phyloP scores from a whole-genome alignment of 305 asterid species.

The Plantago rigida region DNA sequence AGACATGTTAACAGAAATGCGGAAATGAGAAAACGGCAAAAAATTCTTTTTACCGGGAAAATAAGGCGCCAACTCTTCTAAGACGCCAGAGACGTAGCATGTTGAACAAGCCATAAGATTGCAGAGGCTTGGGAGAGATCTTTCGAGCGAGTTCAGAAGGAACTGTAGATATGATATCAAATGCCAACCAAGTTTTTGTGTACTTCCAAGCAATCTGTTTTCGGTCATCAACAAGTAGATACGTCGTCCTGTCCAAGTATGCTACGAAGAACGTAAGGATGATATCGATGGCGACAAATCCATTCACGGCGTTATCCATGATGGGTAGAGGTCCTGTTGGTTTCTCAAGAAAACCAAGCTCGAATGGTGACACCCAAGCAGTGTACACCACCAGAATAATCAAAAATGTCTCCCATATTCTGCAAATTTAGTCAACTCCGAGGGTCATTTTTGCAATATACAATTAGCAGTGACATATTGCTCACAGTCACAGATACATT shows the following conservation, averaged over 20 bases:
- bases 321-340: conserved; percentile 41
- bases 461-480: neutral
- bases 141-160: conserved; percentile 74
- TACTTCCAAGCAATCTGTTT: conserved; percentile 58
- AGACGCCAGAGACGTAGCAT: conserved; percentile 98
- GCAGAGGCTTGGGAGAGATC: conserved; percentile 47
- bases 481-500: neutral
- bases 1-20: conserved; percentile 1
- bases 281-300: conserved; percentile 65
- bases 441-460: neutral
- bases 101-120: conserved; percentile 60
- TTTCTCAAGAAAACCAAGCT: conserved; percentile 55
- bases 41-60: conserved; percentile 46
- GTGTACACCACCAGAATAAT: conserved; percentile 64
- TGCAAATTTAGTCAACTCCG: conserved; percentile 27
- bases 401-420: conserved; percentile 68
- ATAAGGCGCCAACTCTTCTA: conserved; percentile 73
- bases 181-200: conserved; percentile 48
- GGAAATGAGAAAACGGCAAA: conserved; percentile 6
- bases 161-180: conserved; percentile 65
- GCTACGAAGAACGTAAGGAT: conserved; percentile 82
- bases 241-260: conserved; percentile 52
- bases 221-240: conserved; percentile 58
- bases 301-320: conserved; percentile 66
- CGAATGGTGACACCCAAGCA: conserved; percentile 91